Base-by-base conservation (phyloP, 2,329 filamentous ascomycete species). In the Dothidotthia symphoricarpi region DNA sequence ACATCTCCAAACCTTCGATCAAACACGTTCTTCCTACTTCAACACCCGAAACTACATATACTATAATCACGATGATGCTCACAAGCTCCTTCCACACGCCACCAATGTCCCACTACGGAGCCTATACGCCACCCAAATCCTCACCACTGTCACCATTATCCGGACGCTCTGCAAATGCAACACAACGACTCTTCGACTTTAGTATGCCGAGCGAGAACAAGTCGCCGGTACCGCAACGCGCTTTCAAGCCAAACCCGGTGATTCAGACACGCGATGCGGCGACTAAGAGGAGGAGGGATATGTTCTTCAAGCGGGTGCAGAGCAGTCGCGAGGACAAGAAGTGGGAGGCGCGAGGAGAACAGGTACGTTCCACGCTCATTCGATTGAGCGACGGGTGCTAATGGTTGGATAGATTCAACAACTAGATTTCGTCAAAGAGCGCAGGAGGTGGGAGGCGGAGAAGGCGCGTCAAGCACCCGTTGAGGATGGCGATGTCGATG, bases 251-350 rank as follows among this genome's bases (percentile, higher is more conserved):
- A 24, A 87, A 85, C 45, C 85, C 83, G 0, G 54, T 85, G 6
- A 67, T 82, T 13, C 76, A 77, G 48, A 76, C 69, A 43, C 74
- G 79, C 34, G 69, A 88, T 58, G 79, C 78, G 13, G 72, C 74
- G 1, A 78, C 81, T 38, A 82, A 87, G 58, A 72, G 76, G 36
- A 71, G 86, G 40, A 73, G 86, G 31, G 77, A 78, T 22, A 70
- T 85, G 39, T 91, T 91, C 53, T 68, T 91, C 42, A 79, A 81
- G 57, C 85, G 69, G 36, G 69, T 76, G 9, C 59, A 68, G 34
- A 66, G 67, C 28, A 57, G 57, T 2, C 56, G 73, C 28, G 72
- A 75, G 4, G 72, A 75, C 4, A 63, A 61, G 55, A 63, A 66
- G 31, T 76, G 70, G 66, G 67, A 70, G 41, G 52, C 53, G 12